A percentile compares a stretch with the other conserved stretches of the same genome.
Evolutionary conservation across 1,284 basidiomycete species (phyloP).

Genomic region (Ganoderma multipileum): DNA sequence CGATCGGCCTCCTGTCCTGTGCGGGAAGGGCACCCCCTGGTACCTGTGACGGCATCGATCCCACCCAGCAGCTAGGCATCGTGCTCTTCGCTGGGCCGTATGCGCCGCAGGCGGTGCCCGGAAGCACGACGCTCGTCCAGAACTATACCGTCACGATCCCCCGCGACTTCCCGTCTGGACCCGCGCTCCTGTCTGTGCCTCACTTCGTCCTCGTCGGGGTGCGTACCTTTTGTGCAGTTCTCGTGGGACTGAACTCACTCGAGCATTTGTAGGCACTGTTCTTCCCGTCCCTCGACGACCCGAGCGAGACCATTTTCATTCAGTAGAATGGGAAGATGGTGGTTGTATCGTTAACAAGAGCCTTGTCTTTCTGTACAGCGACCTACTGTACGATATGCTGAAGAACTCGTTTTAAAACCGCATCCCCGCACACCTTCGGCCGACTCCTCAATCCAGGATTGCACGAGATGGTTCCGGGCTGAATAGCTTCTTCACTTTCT

Average conservation of each 20-base stretch:
- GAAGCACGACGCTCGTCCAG: slow-evolving; percentile 11
- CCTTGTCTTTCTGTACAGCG: neutral
- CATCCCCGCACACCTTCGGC: too few species aligned
- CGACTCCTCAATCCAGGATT: neutral
- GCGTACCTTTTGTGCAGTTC: neutral
- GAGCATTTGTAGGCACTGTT: slow-evolving; percentile 6
- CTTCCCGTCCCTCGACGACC: slow-evolving; percentile 9
- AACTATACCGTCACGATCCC: slow-evolving; percentile 16
- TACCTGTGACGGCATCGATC: slow-evolving; percentile 33
- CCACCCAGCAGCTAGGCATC: slow-evolving; percentile 43
- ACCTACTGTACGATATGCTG: neutral
- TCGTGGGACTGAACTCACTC: neutral
- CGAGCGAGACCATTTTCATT: slow-evolving; percentile 17
- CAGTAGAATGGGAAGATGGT: neutral
- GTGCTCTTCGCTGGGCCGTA: slow-evolving; percentile 54
- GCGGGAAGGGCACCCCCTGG: slow-evolving; percentile 13
- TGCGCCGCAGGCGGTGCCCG: slow-evolving; percentile 36
- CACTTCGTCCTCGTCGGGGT: slow-evolving; percentile 14
- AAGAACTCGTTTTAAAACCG: neutral
- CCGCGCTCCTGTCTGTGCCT: slow-evolving; percentile 5
- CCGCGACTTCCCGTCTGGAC: slow-evolving; percentile 2
- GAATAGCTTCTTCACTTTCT: neutral
- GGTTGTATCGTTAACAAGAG: neutral
- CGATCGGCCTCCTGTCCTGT: slow-evolving; percentile 48
- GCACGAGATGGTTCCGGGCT: neutral